These are phyloP conservation scores for Ascocoryne sarcoides DNA, from an alignment of 2,329 filamentous ascomycete species.

Conservation along the genomic window DNA sequence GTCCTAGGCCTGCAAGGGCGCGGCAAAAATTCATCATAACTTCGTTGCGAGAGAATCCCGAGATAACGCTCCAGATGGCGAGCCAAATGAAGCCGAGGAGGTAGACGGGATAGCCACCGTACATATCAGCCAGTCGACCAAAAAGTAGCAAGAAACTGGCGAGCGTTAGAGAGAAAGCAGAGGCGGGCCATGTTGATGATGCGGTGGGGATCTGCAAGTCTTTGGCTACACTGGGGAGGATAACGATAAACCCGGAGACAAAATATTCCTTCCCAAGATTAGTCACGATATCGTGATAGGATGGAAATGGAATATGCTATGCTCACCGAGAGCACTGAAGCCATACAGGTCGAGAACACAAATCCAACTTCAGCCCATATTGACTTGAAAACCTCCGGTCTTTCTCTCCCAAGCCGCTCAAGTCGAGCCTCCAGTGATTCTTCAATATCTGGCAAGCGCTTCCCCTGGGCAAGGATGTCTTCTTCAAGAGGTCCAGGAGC, in stretches of 20 bases:
- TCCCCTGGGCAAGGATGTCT: constrained; percentile 6
- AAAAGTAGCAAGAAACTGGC: constrained; percentile 52
- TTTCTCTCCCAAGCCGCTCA: constrained; percentile 47
- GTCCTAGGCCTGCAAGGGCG: constrained; percentile 64
- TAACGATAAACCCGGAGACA: constrained; percentile 66
- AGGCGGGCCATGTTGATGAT: constrained; percentile 55
- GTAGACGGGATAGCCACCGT: constrained; percentile 54
- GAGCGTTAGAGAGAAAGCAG: constrained; percentile 47
- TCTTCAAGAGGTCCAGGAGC: constrained; percentile 8
- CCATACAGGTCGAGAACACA: constrained; percentile 50
- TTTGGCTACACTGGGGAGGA: constrained; percentile 55
- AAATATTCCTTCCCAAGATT: constrained; percentile 44
- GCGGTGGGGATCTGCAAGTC: constrained; percentile 55
- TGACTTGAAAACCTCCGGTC: constrained; percentile 44
- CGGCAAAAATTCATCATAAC: constrained; percentile 66
- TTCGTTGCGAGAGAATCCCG: constrained; percentile 59
- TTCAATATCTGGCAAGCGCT: constrained; percentile 13
- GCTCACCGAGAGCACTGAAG: constrained; percentile 45
- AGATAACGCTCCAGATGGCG: constrained; percentile 57
- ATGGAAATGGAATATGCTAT: background rate
- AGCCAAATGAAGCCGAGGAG: constrained; percentile 55
- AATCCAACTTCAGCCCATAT: constrained; percentile 48
- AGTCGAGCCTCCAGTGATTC: constrained; percentile 31
- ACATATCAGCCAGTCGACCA: constrained; percentile 53
- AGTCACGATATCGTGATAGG: constrained; percentile 2